These are phyloP conservation scores for Fusarium setosum DNA, from an alignment of 2,329 filamentous ascomycete species.

Conservation along the genomic window DNA sequence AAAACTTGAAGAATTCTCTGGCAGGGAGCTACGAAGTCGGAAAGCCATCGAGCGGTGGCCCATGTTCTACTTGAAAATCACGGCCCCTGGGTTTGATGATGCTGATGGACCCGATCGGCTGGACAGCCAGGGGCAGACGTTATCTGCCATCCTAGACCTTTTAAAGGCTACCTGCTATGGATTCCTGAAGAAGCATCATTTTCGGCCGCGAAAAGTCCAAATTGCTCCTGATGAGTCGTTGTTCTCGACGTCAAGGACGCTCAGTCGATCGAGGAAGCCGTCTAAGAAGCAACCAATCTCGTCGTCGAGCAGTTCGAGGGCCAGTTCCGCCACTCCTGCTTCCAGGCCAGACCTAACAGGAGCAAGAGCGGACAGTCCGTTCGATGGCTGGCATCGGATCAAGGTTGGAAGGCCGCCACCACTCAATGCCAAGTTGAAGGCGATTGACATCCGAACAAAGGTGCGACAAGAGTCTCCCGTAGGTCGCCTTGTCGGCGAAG, in stretches of 20 bases:
- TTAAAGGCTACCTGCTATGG: constrained; percentile 76
- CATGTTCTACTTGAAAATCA: constrained; percentile 85
- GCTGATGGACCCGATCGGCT: constrained; percentile 52
- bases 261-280: constrained; percentile 28
- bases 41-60: constrained; percentile 83
- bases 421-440: background rate
- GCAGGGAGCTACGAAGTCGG: constrained; percentile 61
- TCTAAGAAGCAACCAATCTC: constrained; percentile 16
- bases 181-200: constrained; percentile 80
- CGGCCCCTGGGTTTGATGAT: constrained; percentile 48
- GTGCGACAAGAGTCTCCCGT: background rate
- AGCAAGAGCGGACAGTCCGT: constrained; percentile 35
- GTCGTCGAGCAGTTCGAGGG: constrained; percentile 25
- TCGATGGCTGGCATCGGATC: constrained; percentile 54
- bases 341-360: constrained; percentile 1
- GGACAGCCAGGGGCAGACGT: constrained; percentile 57
- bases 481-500: constrained; percentile 52
- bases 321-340: constrained; percentile 16
- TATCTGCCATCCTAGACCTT: constrained; percentile 68
- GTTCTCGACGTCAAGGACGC: constrained; percentile 39
- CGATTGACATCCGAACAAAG: constrained; percentile 3
- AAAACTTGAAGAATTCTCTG: constrained; percentile 60
- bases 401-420: constrained; percentile 42
- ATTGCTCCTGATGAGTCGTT: constrained; percentile 35
- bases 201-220: constrained; percentile 63